A percentile compares a stretch with the other conserved stretches of the same genome.
These are phyloP conservation scores for Puccinia horiana DNA, from an alignment of 1,284 basidiomycete species.

Conservation along the genomic window DNA sequence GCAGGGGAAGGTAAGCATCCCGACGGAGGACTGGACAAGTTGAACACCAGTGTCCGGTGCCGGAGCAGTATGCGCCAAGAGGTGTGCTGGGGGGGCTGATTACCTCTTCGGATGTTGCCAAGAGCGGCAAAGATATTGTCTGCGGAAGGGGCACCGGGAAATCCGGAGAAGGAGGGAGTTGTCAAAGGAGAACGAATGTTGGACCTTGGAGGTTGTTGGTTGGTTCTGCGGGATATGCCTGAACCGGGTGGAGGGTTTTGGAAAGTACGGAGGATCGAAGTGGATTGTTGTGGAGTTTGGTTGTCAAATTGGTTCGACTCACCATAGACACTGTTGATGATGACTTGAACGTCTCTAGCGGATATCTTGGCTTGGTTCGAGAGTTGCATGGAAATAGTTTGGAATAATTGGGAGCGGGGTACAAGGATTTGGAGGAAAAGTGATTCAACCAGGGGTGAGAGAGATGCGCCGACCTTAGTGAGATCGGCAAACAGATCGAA, in stretches of 20 bases:
- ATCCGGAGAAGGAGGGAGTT: too few relatives aligned
- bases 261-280: not conserved
- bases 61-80: not conserved
- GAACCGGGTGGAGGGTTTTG: too few relatives aligned
- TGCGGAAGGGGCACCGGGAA: not conserved
- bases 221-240: too few relatives aligned
- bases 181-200: too few relatives aligned
- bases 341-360: not conserved
- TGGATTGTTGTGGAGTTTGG: too few relatives aligned
- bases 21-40: not conserved
- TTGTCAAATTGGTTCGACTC: not conserved
- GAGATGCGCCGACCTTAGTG: not conserved
- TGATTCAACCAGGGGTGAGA: not conserved
- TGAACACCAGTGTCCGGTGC: not conserved
- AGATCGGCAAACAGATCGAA: not conserved
- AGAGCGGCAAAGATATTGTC: not conserved
- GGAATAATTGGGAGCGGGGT: not conserved
- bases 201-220: too few relatives aligned
- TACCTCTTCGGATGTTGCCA: too few relatives aligned
- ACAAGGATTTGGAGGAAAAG: not conserved
- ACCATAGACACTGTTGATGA: not conserved
- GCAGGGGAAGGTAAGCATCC: conserved; percentile 1
- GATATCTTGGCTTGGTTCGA: not conserved
- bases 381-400: not conserved
- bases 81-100: not conserved